Conservation (phyloP, 2,329 filamentous ascomycete species). For the Calcarisporium arbuscula region DNA sequence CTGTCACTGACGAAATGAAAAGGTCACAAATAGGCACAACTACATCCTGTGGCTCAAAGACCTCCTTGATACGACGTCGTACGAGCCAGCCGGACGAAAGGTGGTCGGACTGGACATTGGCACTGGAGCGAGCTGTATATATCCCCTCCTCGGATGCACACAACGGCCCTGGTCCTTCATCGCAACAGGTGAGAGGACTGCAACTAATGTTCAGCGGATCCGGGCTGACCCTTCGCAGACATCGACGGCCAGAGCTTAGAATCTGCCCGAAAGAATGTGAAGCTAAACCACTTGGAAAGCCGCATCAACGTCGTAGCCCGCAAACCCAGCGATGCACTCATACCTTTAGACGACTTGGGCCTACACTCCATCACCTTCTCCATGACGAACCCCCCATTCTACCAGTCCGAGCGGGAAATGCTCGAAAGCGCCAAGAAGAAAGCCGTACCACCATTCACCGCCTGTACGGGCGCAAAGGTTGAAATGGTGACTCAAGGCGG, state of each 20-base stretch:
- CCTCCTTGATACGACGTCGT: constrained; percentile 66
- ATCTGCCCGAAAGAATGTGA: constrained; percentile 62
- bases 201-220: neutral
- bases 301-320: constrained; percentile 61
- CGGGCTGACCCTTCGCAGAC: constrained; percentile 38
- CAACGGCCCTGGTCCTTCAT: constrained; percentile 69
- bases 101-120: constrained; percentile 77
- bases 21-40: constrained; percentile 66
- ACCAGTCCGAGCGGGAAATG: constrained; percentile 67
- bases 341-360: constrained; percentile 54
- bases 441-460: constrained; percentile 59
- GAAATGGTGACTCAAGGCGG: constrained; percentile 86
- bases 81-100: constrained; percentile 38
- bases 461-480: constrained; percentile 67
- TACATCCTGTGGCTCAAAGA: constrained; percentile 87
- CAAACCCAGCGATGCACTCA: constrained; percentile 43
- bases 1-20: neutral
- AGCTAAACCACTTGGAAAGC: constrained; percentile 54
- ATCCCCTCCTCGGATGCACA: constrained; percentile 71
- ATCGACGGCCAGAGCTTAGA: constrained; percentile 65
- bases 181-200: constrained; percentile 44
- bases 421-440: constrained; percentile 59
- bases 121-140: constrained; percentile 87
- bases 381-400: constrained; percentile 96
- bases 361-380: constrained; percentile 63